Evolutionary conservation across 2,329 filamentous ascomycete species (phyloP), one percentile per base, ranked within the genome.

Genomic region (Ophiostoma montium): DNA sequence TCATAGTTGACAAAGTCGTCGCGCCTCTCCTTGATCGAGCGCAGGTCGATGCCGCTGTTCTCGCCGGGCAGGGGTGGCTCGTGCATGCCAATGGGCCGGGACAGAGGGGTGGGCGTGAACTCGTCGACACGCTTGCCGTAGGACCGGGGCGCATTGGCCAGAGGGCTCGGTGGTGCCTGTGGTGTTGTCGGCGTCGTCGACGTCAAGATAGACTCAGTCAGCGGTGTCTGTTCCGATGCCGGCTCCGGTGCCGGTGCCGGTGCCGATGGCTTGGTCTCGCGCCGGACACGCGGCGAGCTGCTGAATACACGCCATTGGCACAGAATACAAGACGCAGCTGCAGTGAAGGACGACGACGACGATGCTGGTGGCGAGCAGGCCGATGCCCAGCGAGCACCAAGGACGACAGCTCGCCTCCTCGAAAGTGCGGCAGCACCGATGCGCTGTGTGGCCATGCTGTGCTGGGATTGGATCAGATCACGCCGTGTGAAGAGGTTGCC

Each of bases 1-100:
- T 92, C 82, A 60, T 86, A 89, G 65, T 92, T 72, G 55, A 86
- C 79, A 61, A 94, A 87, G 61, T 95, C 88, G 55, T 86, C 79
- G 36, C 81, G 75, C 46, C 79, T 77, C 65, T 95, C 72, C 53
- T 70, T 70, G 54, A 84, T 63, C 1, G 80, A 73, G 36, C 89
- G 79, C 16, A 57, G 60, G 58, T 94, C 86, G 53, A 84, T 64
- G 48, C 88, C 88, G 2, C 80, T 82, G 66, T 96, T 95, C 63
- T 96, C 81, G 52, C 87, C 87, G 12, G 77, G 67, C 51, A 72
- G 67, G 0, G 92, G 92, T 2, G 88, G 84, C 35, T 76, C 67
- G 11, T 73, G 71, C 65, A 94, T 78, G 54, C 92, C 92, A 56
- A 98, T 90, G 13, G 92, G 90, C 35, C 86, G 79, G 35, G 71